phyloP scores from a whole-genome alignment of 2,329 filamentous ascomycete genomes.

The Dactylonectria estremocensis region DNA sequence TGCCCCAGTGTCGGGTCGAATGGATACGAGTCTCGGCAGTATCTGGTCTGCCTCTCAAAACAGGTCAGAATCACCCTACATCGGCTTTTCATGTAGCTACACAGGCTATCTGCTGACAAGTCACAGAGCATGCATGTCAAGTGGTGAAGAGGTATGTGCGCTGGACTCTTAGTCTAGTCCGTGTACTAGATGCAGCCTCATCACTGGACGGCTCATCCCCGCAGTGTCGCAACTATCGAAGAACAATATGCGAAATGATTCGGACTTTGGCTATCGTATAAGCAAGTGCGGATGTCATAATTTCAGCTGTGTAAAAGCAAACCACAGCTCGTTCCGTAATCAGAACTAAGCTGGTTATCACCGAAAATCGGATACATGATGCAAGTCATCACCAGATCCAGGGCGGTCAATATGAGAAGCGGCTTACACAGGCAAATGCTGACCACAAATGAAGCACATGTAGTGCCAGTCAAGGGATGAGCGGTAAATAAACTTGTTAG shows the following conservation, averaged over 20 bases:
- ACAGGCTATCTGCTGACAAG: neutral
- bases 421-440: neutral
- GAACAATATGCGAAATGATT: slow-evolving; percentile 18
- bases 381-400: neutral
- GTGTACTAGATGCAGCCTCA: neutral
- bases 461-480: neutral
- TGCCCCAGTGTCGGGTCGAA: neutral
- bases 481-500: neutral
- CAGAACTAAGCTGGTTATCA: neutral
- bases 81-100: neutral
- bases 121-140: neutral
- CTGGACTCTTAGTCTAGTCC: slow-evolving; percentile 14
- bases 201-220: slow-evolving; percentile 2
- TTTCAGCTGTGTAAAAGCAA: neutral
- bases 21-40: slow-evolving; percentile 5
- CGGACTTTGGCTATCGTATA: neutral
- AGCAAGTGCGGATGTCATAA: neutral
- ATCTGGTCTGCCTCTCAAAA: neutral
- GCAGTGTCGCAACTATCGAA: neutral
- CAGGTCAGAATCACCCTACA: slow-evolving; percentile 4
- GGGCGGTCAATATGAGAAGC: neutral
- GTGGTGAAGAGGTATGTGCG: neutral
- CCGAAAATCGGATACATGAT: neutral
- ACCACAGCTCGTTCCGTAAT: neutral
- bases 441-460: neutral